phyloP scores from a whole-genome alignment of 2,329 filamentous ascomycete species.

The Hymenoscyphus linearis region DNA sequence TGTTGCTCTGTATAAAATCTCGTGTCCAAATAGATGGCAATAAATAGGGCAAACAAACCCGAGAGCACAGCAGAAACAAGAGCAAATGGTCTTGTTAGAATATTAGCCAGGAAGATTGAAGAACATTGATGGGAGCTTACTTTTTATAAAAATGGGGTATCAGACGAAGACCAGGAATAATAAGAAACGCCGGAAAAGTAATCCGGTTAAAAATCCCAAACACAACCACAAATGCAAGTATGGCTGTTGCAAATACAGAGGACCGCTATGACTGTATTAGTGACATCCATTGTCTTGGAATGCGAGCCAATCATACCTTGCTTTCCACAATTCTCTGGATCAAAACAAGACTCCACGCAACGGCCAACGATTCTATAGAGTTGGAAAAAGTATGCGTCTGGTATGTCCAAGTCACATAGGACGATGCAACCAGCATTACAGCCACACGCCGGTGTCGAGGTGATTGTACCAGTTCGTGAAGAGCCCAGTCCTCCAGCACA shows the following conservation, averaged over 20 bases:
- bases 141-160: slow-evolving; percentile 80
- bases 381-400: slow-evolving; percentile 99
- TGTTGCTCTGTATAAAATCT: slow-evolving; percentile 67
- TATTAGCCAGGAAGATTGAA: slow-evolving; percentile 9
- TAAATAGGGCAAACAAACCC: slow-evolving; percentile 59
- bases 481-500: slow-evolving; percentile 94
- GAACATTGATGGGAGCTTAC: slow-evolving; percentile 42
- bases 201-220: slow-evolving; percentile 94
- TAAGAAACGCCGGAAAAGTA: slow-evolving; percentile 88
- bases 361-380: slow-evolving; percentile 87
- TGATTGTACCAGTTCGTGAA: slow-evolving; percentile 82
- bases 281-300: not conserved
- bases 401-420: slow-evolving; percentile 98
- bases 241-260: slow-evolving; percentile 67
- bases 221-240: slow-evolving; percentile 75
- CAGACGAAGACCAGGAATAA: slow-evolving; percentile 77
- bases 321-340: slow-evolving; percentile 79
- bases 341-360: slow-evolving; percentile 89
- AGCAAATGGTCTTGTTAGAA: slow-evolving; percentile 45
- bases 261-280: slow-evolving; percentile 49
- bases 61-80: slow-evolving; percentile 60
- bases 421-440: slow-evolving; percentile 82
- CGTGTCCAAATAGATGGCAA: slow-evolving; percentile 80
- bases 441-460: slow-evolving; percentile 66
- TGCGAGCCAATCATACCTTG: slow-evolving; percentile 50